Conservation (phyloP, 2,329 filamentous ascomycete species). For the Clonostachys rhizophaga region DNA sequence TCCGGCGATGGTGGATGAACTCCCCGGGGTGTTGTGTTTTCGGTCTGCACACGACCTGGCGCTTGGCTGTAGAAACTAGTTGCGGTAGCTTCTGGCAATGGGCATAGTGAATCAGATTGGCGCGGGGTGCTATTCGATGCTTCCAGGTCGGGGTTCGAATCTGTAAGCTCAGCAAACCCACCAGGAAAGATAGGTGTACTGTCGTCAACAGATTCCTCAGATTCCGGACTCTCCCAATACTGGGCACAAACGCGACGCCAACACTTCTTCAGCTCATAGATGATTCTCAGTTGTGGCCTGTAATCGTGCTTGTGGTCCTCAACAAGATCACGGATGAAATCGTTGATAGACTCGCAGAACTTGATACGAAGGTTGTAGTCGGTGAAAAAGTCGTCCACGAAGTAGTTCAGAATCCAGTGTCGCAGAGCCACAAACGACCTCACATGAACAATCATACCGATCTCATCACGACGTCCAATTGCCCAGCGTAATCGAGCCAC, state of each 20-base stretch:
- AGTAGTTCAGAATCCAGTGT: conserved; percentile 98
- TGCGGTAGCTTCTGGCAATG: conserved; percentile 1
- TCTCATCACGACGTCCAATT: conserved; percentile 71
- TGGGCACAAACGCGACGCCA: conserved; percentile 88
- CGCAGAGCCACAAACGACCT: conserved; percentile 91
- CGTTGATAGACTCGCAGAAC: conserved; percentile 80
- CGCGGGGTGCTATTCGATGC: conserved; percentile 33
- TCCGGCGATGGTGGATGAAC: too few species aligned
- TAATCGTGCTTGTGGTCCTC: conserved; percentile 38
- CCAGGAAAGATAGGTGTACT: conserved; percentile 71
- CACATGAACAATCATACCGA: conserved; percentile 90
- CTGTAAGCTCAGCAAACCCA: conserved; percentile 60
- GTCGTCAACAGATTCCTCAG: conserved; percentile 54
- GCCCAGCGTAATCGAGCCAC: conserved; percentile 86
- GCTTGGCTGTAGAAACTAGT: conserved; percentile 38
- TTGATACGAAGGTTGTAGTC: conserved; percentile 68
- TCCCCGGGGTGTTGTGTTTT: too few species aligned
- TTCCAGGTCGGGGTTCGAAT: conserved; percentile 52
- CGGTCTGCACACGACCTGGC: conserved; percentile 2
- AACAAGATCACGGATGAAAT: conserved; percentile 50
- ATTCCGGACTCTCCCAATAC: conserved; percentile 79
- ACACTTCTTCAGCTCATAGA: conserved; percentile 93
- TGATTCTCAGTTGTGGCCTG: conserved; percentile 71
- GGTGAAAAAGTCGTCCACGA: conserved; percentile 85
- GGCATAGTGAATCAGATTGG: conserved; percentile 26